Percentiles rank a stretch among this genome's conserved stretches.
These are phyloP conservation scores for Thermothelomyces thermophilus DNA, from an alignment of 2,329 filamentous ascomycete species.

Conservation along the genomic window DNA sequence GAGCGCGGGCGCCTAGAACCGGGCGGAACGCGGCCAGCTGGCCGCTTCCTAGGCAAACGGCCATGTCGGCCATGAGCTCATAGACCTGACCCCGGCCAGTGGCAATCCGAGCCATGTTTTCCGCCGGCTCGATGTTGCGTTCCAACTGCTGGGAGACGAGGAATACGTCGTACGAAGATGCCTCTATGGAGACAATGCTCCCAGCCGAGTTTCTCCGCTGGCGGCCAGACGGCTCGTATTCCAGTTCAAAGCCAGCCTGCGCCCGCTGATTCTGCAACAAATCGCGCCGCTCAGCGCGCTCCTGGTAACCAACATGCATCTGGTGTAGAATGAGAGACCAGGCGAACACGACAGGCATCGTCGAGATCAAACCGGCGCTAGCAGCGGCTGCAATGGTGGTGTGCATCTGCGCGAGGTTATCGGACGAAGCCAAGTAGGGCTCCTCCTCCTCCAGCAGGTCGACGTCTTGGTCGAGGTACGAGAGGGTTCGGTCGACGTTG, in stretches of 20 bases:
- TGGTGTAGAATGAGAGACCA: conserved; percentile 73
- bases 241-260: conserved; percentile 50
- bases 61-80: conserved; percentile 47
- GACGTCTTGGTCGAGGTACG: conserved; percentile 48
- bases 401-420: conserved; percentile 67
- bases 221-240: conserved; percentile 29
- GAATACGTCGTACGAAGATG: conserved; percentile 53
- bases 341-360: conserved; percentile 67
- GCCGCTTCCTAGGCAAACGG: conserved; percentile 40
- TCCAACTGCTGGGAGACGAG: conserved; percentile 44
- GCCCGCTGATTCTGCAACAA: conserved; percentile 52
- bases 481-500: conserved; percentile 54
- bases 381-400: conserved; percentile 59
- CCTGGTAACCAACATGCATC: conserved; percentile 58
- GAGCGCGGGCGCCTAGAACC: conserved; percentile 56
- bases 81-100: conserved; percentile 48
- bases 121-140: conserved; percentile 46
- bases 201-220: conserved; percentile 53
- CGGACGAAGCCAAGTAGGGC: conserved; percentile 62
- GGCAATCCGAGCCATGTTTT: conserved; percentile 43
- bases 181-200: conserved; percentile 56
- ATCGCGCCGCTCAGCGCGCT: conserved; percentile 55
- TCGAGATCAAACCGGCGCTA: conserved; percentile 49
- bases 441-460: conserved; percentile 38
- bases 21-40: conserved; percentile 43